Conservation (phyloP, 345 rosid genomes). For the Ailanthus altissimus region DNA sequence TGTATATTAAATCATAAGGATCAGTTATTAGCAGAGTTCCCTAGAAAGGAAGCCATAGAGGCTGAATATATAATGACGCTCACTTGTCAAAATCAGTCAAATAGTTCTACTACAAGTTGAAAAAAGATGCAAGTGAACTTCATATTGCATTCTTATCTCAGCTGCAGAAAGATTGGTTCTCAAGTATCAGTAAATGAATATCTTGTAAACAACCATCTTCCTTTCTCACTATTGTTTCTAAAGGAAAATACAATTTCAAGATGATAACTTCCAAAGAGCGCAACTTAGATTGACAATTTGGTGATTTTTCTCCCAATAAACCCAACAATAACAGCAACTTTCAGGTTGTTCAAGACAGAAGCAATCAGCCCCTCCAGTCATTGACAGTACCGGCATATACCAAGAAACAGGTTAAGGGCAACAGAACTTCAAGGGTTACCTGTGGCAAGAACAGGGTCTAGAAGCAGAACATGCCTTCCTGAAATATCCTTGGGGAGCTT, state of each 20-base stretch:
- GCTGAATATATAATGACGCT: background rate
- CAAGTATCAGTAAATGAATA: background rate
- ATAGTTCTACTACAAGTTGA: background rate
- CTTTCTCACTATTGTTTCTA: background rate
- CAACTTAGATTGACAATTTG: background rate
- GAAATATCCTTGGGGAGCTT: constrained; percentile 95
- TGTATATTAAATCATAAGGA: background rate
- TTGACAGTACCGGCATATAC: background rate
- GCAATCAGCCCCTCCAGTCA: background rate
- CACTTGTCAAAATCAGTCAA: background rate
- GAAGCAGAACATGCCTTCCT: constrained; percentile 93
- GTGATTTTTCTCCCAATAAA: background rate
- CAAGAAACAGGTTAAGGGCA: constrained; percentile 5
- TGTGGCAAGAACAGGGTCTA: constrained; percentile 95
- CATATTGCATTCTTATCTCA: background rate
- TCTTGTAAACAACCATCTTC: background rate
- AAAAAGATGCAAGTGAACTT: background rate
- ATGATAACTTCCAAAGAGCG: background rate
- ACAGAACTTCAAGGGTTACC: constrained; percentile 41
- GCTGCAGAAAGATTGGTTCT: background rate
- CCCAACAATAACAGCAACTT: background rate
- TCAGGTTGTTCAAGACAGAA: background rate
- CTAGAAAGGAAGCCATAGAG: constrained; percentile 37
- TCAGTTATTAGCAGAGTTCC: constrained; percentile 77
- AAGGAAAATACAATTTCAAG: background rate